Base-by-base conservation (phyloP, 2,329 filamentous ascomycete genomes). In the Emmonsiellopsis sp. region DNA sequence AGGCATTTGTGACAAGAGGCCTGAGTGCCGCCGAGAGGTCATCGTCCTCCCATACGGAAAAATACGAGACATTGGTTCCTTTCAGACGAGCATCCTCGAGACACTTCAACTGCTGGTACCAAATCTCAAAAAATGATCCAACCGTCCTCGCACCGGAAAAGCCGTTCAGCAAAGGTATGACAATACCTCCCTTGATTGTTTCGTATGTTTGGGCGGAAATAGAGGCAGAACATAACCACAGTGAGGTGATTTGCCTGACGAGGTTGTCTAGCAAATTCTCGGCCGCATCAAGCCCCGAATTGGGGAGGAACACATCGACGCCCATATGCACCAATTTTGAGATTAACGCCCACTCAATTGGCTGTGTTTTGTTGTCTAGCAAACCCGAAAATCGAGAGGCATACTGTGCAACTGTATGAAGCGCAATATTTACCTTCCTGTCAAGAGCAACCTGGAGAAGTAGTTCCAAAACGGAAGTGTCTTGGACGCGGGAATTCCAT, bases 31-130 rank as follows among this genome's bases (percentile, higher is more conserved):
- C 62, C 36, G 67, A 68, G 11, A 75, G 37, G 55, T 72, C 70
- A 49, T 74, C 70, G 53, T 74, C 71, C 57, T 75, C 73, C 73
- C 73, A 76, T 3, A 74, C 63, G 6, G 69, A 68, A 53, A 68
- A 68, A 5, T 53, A 42, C 43, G 57, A 53, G 31, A 66, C 46
- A 31, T 52, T 60, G 36, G 48, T 46, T 39, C 64, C 57, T 47
- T 56, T 49, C 10, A 53, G 57, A 52, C 68, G 67, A 42, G 63
- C 57, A 59, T 65, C 56, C 55, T 74, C 69, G 9, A 72, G 56
- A 6, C 62, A 56, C n/a, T 62, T 55, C 11, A 75, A 61, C 52
- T 71, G 68, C 17, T 67, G 62, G 36, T 66, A 62, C 73, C 73
- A 75, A 7, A 69, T 54, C 53, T 66, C 57, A 56, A 72, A 61